phyloP scores from a whole-genome alignment of 371 early-diverging fungal genomes.

The Mortierella sp. region DNA sequence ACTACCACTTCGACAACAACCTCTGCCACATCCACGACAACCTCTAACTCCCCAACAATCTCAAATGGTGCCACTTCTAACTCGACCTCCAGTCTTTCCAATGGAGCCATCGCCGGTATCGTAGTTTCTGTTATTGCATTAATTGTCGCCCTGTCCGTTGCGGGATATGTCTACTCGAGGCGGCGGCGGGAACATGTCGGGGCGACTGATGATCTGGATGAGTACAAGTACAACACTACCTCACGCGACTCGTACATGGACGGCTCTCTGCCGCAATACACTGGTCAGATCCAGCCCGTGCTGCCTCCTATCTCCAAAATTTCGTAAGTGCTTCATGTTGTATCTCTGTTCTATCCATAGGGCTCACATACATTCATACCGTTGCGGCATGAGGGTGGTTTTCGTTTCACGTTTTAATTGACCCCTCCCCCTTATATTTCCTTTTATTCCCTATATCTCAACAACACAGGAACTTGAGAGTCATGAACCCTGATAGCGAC shows the following conservation, averaged over 20 bases:
- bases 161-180: slow-evolving; percentile 37
- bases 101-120: slow-evolving; percentile 51
- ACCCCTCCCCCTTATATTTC: background rate
- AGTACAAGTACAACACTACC: slow-evolving; percentile 37
- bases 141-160: slow-evolving; percentile 44
- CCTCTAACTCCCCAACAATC: background rate
- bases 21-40: background rate
- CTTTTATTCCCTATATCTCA: background rate
- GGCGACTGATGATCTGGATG: slow-evolving; percentile 11
- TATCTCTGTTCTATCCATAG: background rate
- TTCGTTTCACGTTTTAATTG: slow-evolving; percentile 7
- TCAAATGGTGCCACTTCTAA: background rate
- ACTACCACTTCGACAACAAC: slow-evolving; percentile 7
- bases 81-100: slow-evolving; percentile 23
- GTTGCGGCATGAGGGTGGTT: background rate
- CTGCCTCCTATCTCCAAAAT: slow-evolving; percentile 41
- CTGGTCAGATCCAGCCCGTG: slow-evolving; percentile 44
- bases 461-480: slow-evolving; percentile 37
- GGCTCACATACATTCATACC: background rate
- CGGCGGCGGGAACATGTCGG: slow-evolving; percentile 26
- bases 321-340: slow-evolving; percentile 27
- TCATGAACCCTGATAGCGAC: slow-evolving; percentile 49
- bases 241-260: slow-evolving; percentile 42
- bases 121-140: slow-evolving; percentile 45
- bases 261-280: slow-evolving; percentile 47